Base-by-base conservation (phyloP, 2,329 filamentous ascomycete species). In the Aspergillus calidoustus region DNA sequence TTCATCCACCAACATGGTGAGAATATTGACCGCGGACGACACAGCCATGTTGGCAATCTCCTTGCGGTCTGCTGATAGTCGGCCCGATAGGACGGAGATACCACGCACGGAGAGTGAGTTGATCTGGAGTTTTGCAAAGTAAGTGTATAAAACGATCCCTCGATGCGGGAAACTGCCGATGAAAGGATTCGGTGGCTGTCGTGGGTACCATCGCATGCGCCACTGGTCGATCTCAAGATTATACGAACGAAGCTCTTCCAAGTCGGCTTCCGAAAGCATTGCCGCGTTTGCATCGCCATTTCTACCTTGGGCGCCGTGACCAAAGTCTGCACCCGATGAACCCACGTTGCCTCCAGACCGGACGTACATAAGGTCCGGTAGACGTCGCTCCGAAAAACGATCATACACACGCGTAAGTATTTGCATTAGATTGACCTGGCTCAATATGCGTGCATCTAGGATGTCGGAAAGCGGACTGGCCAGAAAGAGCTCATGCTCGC, bases 81-180 rank as follows among this genome's bases (percentile, higher is more conserved):
- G 64, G 9, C 49, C 54, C 11, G 48, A 47, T 9, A 46, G 50
- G 7, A 51, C 54, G 6, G 60, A 59, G 0, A 62, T 50, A 5
- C 79, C 77, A 8, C 80, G 75, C 25, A 83, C 73, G 17, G 79
- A 78, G 59, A 81, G 78, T 1, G 80, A 81, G 52, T 78, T 78
- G 6, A 83, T 72, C 51, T 82, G 79, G 4, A 83, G 71, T 58
- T 80, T 77, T 8, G 79, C 80, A 67, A 81, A 83, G 59, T 82
- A 74, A 56, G 77, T 81, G 64, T 82, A 78, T 41, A 82, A 70
- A 6, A 71, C 72, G 8, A 81, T 79, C 2, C 80, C 80, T 64
- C 81, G 81, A 30, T 74, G 70, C 0, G 80, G 80, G 64, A 81
- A 83, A 19, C 77, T 74, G 7, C 77, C 75, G 4, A 83, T 74